Base-by-base conservation (phyloP, 352 stramenopile species). In the Globisporangium paroecandrum region DNA sequence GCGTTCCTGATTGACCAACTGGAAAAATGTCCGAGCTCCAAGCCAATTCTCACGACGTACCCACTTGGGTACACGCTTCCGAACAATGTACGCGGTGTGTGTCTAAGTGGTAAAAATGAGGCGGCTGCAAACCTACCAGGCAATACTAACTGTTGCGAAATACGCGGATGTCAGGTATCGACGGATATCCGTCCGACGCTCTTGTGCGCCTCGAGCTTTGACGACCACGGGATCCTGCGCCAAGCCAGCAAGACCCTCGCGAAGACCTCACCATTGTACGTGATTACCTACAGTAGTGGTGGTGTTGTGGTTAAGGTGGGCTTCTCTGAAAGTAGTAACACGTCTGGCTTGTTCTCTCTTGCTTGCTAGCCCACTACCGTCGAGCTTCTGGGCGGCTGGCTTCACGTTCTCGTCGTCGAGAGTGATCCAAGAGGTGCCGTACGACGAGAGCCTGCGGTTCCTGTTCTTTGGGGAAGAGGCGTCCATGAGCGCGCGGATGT, bases 21-120 rank as follows among this genome's bases (percentile, higher is more conserved):
- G 18, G 51, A 46, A 12, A 73, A 78, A 15, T 89, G 79, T 56
- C 46, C 68, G 1, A 70, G 70, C 12, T 4, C 65, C 12, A 64
- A 94, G 59, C 69, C 93, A 10, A 85, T 98, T 27, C 71, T 99
- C 15, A 98, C 96, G 12, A 96, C 94, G 3, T 99, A 99, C 70
- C 95, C 95, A 18, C 75, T 94, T 24, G 95, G 85, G 6, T 99
- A 98, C 68, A 85, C 43, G 43, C 43, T 51, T 2, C 43, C 43
- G 43, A 51, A 51, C 43, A 51, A 51, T 51, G 43, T 51, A 24
- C 18, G 43, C 24, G 6, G 43, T 20, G 18, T 15, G 29, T 32
- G 29, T 32, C 29, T 7, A 32, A 32, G 29, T 12, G 43, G 18
- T 51, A 51, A 24, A 51, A 24, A 51, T 24, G 18, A 51, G 43